Conservation (phyloP, 2,329 filamentous ascomycete genomes). For the Laburnicola sp. region DNA sequence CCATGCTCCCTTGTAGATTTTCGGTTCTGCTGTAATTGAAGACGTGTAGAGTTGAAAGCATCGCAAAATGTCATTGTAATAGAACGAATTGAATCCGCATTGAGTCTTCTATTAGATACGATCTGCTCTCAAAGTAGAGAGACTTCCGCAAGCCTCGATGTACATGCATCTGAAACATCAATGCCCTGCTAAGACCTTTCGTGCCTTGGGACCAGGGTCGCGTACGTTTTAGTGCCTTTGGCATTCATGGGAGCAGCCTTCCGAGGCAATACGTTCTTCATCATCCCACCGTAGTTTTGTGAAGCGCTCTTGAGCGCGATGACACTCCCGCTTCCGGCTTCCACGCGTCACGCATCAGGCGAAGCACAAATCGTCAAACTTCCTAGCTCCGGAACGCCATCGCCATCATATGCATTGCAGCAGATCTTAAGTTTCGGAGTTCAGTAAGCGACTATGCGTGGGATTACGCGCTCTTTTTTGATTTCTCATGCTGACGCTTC, state of each 20-base stretch:
- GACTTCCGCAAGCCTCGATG: slow-evolving; percentile 15
- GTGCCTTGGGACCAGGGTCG: slow-evolving; percentile 20
- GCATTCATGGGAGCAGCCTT: neutral
- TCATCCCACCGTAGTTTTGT: slow-evolving; percentile 4
- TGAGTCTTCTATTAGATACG: neutral
- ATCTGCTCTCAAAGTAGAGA: slow-evolving; percentile 19
- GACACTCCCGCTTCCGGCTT: neutral
- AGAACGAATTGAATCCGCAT: neutral
- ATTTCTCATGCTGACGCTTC: neutral
- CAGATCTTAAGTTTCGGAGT: neutral
- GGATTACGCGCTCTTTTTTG: neutral
- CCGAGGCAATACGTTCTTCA: neutral
- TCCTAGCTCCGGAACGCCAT: neutral
- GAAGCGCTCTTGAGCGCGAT: neutral
- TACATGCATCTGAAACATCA: slow-evolving; percentile 24
- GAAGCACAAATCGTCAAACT: slow-evolving; percentile 20
- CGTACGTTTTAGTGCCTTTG: slow-evolving; percentile 6
- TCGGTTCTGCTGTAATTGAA: no score
- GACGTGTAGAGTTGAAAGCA: neutral
- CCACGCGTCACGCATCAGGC: slow-evolving; percentile 7
- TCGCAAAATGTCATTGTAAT: slow-evolving; percentile 7
- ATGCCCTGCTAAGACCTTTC: slow-evolving; percentile 19
- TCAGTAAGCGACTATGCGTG: neutral
- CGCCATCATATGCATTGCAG: neutral
- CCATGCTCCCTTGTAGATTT: no score